Evolutionary conservation across 169 alveolate species (phyloP), one percentile per base, ranked within the genome.

Genomic region (Perkinsus olseni): DNA sequence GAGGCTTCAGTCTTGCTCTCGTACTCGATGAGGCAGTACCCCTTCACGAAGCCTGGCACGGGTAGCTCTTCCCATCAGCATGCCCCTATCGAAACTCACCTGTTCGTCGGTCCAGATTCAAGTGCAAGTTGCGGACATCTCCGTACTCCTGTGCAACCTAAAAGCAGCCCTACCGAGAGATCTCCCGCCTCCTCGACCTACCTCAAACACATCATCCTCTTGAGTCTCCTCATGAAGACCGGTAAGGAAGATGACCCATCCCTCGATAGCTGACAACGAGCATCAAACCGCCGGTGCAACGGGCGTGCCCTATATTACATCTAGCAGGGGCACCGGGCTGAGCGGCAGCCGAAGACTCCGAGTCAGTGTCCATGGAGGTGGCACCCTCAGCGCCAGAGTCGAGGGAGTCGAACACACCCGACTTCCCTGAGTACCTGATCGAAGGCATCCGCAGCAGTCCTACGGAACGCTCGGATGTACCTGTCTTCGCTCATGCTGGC

Each of bases 81-180:
- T 17, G 74, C 39, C 38, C 38, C 92, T 37, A 31, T 13, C 11
- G 6, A 28, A 38, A 28, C 92, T 31, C 38, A 91, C 99, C 99
- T 10, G 99, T 96, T 92, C 99, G 96, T 91, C 99, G 96, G 93
- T 98, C 99, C 92, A 98, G 95, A 95, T 98, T 98, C 94, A 98
- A 95, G 93, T 98, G 99, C 37, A 98, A 93, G 93, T 96, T 98
- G 91, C 97, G 97, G 34, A 98, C 95, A 50, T 96, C 96, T 48
- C 99, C 99, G 95, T 94, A 98, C 74, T 95, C 96, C 62, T 97
- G 97, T 4, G 82, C 82, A 28, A 62, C 82, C 82, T 62, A 24
- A 13, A 13, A 8, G 31, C 1, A 1, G 4, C 31, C 1, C 31
- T 24, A 28, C 10, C 28, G 34, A 62, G 82, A n/a, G n/a, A n/a